Percentiles rank a stretch among this genome's conserved stretches.
phyloP scores from a whole-genome alignment of 2,329 filamentous ascomycete species.

The Ceratocystis smalleyi region DNA sequence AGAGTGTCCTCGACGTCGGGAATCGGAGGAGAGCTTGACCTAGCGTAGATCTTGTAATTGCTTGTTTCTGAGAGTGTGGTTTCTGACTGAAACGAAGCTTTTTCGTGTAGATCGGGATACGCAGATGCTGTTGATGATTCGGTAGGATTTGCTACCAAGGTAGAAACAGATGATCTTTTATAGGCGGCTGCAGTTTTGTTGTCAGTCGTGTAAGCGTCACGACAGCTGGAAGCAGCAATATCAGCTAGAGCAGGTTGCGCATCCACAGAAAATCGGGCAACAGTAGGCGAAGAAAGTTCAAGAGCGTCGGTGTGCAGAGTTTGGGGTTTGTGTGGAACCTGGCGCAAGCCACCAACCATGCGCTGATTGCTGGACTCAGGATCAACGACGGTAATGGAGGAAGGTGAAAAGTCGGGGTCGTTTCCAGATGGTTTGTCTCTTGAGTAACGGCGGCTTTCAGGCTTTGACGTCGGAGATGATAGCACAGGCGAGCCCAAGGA shows the following conservation, averaged over 20 bases:
- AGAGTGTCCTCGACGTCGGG: constrained; percentile 20
- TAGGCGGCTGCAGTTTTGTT: constrained; percentile 10
- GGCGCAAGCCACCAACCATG: constrained; percentile 39
- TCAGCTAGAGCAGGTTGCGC: constrained; percentile 22
- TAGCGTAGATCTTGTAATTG: constrained; percentile 39
- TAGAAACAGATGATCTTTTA: constrained; percentile 16
- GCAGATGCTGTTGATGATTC: neutral
- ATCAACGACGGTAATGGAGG: constrained; percentile 24
- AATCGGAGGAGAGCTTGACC: constrained; percentile 28
- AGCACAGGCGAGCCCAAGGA: constrained; percentile 10
- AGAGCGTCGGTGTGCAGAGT: constrained; percentile 13
- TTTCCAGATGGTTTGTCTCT: neutral
- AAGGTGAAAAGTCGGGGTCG: constrained; percentile 8
- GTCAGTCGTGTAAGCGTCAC: constrained; percentile 16
- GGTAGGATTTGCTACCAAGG: constrained; percentile 16
- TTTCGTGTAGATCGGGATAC: constrained; percentile 14
- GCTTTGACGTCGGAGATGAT: constrained; percentile 10
- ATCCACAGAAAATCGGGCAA: constrained; percentile 20
- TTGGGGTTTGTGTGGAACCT: constrained; percentile 30
- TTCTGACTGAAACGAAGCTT: constrained; percentile 19
- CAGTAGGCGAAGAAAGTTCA: constrained; percentile 10
- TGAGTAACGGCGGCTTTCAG: neutral
- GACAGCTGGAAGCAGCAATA: constrained; percentile 22
- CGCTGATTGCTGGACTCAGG: constrained; percentile 33
- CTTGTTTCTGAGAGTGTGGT: constrained; percentile 35